Base-by-base conservation (phyloP, 352 stramenopile genomes). In the Globisporangium nodosum region DNA sequence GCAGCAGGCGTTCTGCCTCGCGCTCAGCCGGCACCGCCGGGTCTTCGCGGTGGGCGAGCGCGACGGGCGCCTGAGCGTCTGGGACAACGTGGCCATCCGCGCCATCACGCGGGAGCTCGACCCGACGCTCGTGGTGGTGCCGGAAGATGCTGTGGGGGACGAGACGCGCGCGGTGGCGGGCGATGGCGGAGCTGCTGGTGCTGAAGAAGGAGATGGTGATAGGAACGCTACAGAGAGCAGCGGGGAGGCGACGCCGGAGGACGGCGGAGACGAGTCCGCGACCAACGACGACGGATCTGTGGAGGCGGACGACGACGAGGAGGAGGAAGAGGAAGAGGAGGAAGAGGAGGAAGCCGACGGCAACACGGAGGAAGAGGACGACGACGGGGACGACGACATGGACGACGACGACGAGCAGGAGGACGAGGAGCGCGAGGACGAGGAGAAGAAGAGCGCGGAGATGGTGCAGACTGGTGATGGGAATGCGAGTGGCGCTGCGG, bases 81-180 rank as follows among this genome's bases (percentile, higher is more conserved):
- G 85, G 85, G 85, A 94, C 64, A 92, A 90, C 56, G 84, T 80
- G 31, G 85, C 73, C 7, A 77, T 94, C 15, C 81, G 78, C 27
- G 81, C 88, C 31, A 87, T 92, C 64, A 90, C 78, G 46, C 76
- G 81, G 3, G 81, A 92, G 60, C 67, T 94, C 49, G 81, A 92
- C 43, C 85, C 85, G 39, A 88, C 81, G 47, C 65, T 80, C 5
- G 80, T 88, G 37, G 56, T 67, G 7, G 40, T 87, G n/a, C 73
- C 79, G 1, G 64, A 68, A 33, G 18, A 39, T 13, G 40, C 15
- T 0, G 21, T 33, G n/a, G 51, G 49, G 40, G 46, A 47, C 37
- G 21, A 50, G 12, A 12, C 37, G 12, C 8, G 9, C 0, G 37
- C 37, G 3, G 35, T 9, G 8, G 35, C 0, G 7, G 35, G 9